A percentile compares a stretch with the other conserved stretches of the same genome.
phyloP scores from a whole-genome alignment of 352 stramenopile genomes.

The Globisporangium echinulatum region DNA sequence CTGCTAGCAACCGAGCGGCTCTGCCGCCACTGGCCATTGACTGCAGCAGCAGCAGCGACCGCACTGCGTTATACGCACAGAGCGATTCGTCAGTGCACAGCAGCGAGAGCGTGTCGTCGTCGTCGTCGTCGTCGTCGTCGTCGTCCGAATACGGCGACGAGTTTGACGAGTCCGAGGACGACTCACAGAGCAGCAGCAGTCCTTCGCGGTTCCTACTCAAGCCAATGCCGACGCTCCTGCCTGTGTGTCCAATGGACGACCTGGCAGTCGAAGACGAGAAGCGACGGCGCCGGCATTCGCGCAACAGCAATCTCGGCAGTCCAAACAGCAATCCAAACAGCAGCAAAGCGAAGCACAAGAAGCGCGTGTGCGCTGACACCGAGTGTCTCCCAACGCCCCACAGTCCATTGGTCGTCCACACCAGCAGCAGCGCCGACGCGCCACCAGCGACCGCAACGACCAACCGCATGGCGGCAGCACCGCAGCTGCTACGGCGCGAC shows the following conservation, averaged over 20 bases:
- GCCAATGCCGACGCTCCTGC: conserved; percentile 58
- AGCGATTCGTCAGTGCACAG: conserved; percentile 12
- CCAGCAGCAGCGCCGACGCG: conserved; percentile 1
- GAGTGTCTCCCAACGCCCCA: conserved; percentile 48
- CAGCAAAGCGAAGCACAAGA: conserved; percentile 31
- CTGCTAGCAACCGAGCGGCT: too few relatives aligned
- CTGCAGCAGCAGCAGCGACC: neutral
- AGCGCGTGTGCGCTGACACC: conserved; percentile 38
- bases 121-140: conserved; percentile 2
- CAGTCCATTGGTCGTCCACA: conserved; percentile 22
- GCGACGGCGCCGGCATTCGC: conserved; percentile 43
- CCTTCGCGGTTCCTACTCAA: conserved; percentile 45
- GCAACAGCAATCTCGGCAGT: conserved; percentile 14
- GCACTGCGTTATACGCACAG: conserved; percentile 1
- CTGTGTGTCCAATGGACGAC: conserved; percentile 71
- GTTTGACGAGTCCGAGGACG: conserved; percentile 11
- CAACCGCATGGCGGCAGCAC: neutral
- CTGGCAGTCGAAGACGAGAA: conserved; percentile 75
- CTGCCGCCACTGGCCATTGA: too few relatives aligned
- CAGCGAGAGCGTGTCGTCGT: conserved; percentile 9
- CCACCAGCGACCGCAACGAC: neutral
- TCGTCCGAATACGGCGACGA: conserved; percentile 8
- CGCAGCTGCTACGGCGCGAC: conserved; percentile 54
- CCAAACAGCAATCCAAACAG: conserved; percentile 9
- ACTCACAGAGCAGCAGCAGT: neutral